Conservation (phyloP, 2,329 filamentous ascomycete genomes). For the Thielaviopsis ethacetica region DNA sequence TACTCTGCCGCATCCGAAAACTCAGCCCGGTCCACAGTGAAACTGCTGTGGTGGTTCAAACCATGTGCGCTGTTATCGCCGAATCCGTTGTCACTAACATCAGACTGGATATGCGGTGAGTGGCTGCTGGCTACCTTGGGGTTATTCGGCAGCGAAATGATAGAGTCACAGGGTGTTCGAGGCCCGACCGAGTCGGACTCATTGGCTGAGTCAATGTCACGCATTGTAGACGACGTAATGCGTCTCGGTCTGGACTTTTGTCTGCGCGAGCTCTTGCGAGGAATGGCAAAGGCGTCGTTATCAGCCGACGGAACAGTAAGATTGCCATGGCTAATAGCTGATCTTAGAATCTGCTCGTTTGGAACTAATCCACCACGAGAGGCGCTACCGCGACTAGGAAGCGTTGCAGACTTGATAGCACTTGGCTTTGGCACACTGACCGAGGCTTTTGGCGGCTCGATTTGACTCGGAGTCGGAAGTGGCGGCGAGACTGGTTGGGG, state of each 20-base stretch:
- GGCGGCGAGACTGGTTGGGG: background rate
- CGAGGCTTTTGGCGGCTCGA: background rate
- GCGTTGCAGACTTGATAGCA: background rate
- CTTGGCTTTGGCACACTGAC: background rate
- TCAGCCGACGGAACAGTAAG: background rate
- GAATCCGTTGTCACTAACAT: constrained; percentile 3
- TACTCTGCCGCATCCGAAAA: background rate
- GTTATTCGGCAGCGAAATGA: background rate
- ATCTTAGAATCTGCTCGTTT: background rate
- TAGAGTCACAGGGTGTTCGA: constrained; percentile 1
- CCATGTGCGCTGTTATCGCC: background rate
- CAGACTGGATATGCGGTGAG: constrained; percentile 4
- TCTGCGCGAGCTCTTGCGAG: constrained; percentile 8
- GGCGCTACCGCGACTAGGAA: background rate
- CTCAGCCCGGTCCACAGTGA: background rate
- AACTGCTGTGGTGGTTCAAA: background rate
- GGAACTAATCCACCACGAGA: background rate
- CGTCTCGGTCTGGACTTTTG: constrained; percentile 1
- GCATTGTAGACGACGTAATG: background rate
- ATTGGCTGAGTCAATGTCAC: constrained; percentile 8
- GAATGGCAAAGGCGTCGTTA: constrained; percentile 3
- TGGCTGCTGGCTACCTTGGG: background rate
- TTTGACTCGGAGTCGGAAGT: background rate
- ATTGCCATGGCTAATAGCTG: constrained; percentile 6
- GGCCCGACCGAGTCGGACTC: constrained; percentile 7